These are phyloP conservation scores for Candida endomychidarum DNA, from an alignment of 805 yeast species.

Conservation along the genomic window DNA sequence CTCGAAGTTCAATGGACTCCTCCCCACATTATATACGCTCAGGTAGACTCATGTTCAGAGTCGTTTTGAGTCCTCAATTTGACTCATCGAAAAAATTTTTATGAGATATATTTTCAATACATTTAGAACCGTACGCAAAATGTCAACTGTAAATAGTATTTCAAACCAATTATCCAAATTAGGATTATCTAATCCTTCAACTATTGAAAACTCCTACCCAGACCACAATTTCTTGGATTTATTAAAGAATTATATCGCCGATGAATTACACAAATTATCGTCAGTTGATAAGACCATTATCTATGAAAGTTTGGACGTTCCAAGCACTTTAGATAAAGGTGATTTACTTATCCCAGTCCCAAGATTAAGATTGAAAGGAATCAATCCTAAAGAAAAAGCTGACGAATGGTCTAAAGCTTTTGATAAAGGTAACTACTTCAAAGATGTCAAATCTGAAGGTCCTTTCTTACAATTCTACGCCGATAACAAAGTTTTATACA, in stretches of 20 bases:
- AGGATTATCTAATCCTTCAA: slow-evolving; percentile 45
- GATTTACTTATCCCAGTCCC: slow-evolving; percentile 92
- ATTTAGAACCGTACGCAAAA: slow-evolving; percentile 7
- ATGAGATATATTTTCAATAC: slow-evolving; percentile 15
- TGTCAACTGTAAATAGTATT: slow-evolving; percentile 27
- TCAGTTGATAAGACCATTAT: slow-evolving; percentile 70
- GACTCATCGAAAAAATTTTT: slow-evolving; percentile 11
- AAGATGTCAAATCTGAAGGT: slow-evolving; percentile 78
- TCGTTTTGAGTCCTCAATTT: too few relatives aligned
- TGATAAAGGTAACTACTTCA: slow-evolving; percentile 68
- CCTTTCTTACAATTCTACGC: slow-evolving; percentile 90
- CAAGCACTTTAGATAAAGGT: slow-evolving; percentile 83
- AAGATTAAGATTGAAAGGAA: slow-evolving; percentile 73
- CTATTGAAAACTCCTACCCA: slow-evolving; percentile 64
- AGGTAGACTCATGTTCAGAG: not conserved
- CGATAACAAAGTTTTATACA: slow-evolving; percentile 61
- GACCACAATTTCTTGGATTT: slow-evolving; percentile 80
- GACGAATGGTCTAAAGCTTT: slow-evolving; percentile 75
- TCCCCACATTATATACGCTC: too few relatives aligned
- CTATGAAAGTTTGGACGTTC: slow-evolving; percentile 85
- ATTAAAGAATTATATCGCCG: slow-evolving; percentile 84
- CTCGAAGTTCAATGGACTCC: too few relatives aligned
- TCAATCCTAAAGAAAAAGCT: slow-evolving; percentile 74
- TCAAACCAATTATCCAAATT: slow-evolving; percentile 33
- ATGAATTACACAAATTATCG: slow-evolving; percentile 70